These are phyloP conservation scores for Tolypocladium paradoxum DNA, from an alignment of 2,329 filamentous ascomycete genomes.

Conservation along the genomic window DNA sequence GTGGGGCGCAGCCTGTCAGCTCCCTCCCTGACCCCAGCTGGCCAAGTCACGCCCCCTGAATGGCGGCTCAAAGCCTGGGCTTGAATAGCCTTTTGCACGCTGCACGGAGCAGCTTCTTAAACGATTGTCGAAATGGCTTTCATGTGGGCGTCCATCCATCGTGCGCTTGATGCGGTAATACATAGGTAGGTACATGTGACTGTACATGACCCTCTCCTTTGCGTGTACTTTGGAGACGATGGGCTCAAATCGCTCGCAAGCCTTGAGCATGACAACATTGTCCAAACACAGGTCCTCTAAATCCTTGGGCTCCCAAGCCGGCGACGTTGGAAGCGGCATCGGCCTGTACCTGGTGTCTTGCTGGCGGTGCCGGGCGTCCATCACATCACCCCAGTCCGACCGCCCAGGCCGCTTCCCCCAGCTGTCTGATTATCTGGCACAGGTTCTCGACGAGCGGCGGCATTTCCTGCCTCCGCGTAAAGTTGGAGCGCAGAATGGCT, in stretches of 20 bases:
- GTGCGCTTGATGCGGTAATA: neutral
- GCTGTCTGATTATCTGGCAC: conserved; percentile 49
- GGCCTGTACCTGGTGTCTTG: neutral
- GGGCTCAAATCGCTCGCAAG: neutral
- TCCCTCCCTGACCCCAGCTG: neutral
- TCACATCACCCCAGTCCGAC: conserved; percentile 19
- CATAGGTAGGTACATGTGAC: neutral
- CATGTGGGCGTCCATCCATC: neutral
- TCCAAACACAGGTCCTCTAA: neutral
- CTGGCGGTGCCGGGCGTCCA: neutral
- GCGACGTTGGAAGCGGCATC: neutral
- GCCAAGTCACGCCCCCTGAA: neutral
- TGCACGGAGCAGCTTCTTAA: too few relatives aligned
- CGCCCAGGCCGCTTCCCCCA: conserved; percentile 39
- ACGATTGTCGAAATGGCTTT: neutral
- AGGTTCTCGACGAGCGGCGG: conserved; percentile 60
- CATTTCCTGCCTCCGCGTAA: conserved; percentile 28
- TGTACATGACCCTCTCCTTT: neutral
- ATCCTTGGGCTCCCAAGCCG: neutral
- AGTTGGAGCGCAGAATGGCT: conserved; percentile 45
- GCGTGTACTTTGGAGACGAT: neutral
- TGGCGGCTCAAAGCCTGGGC: neutral
- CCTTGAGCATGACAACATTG: neutral
- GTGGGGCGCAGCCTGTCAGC: neutral
- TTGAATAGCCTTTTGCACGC: too few relatives aligned